Evolutionary conservation across 305 asterid species (phyloP).

Genomic region (Coffea humblotiana): DNA sequence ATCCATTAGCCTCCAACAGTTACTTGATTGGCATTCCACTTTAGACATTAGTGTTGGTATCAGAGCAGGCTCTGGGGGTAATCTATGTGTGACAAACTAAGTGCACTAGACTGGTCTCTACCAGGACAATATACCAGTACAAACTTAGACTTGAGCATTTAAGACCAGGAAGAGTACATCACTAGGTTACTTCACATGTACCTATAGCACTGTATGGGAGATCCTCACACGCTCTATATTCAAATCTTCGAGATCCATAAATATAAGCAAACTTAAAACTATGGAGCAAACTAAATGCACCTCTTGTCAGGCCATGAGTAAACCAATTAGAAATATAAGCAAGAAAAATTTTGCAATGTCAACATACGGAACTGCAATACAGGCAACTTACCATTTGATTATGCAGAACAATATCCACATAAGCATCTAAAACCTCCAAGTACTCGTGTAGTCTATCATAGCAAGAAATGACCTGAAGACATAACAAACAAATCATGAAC

Average conservation of each 20-base stretch:
- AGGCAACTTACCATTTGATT: slow-evolving; percentile 57
- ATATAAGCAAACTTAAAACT: background rate
- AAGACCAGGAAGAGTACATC: background rate
- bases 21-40: background rate
- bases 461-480: slow-evolving; percentile 68
- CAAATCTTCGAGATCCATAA: background rate
- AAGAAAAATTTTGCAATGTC: slow-evolving; percentile 3
- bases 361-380: background rate
- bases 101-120: background rate
- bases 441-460: slow-evolving; percentile 50
- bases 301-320: background rate
- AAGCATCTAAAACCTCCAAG: slow-evolving; percentile 67
- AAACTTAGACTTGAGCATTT: background rate
- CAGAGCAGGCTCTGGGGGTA: background rate
- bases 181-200: background rate
- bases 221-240: background rate
- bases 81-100: background rate
- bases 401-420: slow-evolving; percentile 68
- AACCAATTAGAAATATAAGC: background rate
- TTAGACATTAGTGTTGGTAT: background rate
- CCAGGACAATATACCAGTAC: background rate
- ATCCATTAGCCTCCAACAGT: background rate
- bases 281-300: background rate
- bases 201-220: background rate
- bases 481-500: background rate